Percentiles rank a stretch among this genome's conserved stretches.
phyloP scores from a whole-genome alignment of 1,284 basidiomycete species.

The Malassezia pachydermatis region DNA sequence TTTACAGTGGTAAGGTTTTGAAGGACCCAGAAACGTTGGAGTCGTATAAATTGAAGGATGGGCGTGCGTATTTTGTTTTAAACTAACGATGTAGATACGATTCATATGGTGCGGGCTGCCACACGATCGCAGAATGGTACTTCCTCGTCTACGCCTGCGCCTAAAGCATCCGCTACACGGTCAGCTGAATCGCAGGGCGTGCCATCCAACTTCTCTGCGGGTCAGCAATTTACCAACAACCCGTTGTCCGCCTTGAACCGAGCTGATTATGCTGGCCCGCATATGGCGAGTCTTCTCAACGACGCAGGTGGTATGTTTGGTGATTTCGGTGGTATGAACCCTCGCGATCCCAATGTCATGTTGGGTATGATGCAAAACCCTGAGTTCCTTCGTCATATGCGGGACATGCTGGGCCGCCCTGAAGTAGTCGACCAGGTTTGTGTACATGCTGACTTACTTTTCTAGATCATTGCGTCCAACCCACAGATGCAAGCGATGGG shows the following conservation, averaged over 20 bases:
- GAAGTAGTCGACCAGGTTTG: conserved; percentile 43
- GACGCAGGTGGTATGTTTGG: conserved; percentile 35
- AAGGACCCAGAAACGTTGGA: conserved; percentile 38
- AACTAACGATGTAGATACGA: conserved; percentile 22
- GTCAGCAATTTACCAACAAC: conserved; percentile 44
- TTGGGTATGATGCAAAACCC: conserved; percentile 41
- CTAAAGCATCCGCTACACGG: conserved; percentile 17
- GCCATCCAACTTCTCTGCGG: conserved; percentile 39
- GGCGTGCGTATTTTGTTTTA: conserved; percentile 15
- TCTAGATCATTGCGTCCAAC: conserved; percentile 40
- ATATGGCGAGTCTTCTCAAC: conserved; percentile 40
- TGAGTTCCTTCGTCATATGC: conserved; percentile 40
- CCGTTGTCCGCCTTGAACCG: conserved; percentile 41
- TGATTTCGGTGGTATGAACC: conserved; percentile 39
- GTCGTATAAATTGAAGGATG: conserved; percentile 40
- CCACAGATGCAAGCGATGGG: conserved; percentile 39
- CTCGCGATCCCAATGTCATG: conserved; percentile 43
- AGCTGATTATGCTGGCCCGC: conserved; percentile 42
- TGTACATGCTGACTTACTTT: background rate
- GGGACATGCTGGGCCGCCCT: conserved; percentile 36
- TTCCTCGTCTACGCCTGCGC: conserved; percentile 21
- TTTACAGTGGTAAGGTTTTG: conserved; percentile 45
- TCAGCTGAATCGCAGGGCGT: conserved; percentile 34
- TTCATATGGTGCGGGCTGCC: conserved; percentile 44
- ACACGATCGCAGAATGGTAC: conserved; percentile 23